Evolutionary conservation across 495 filamentous ascomycete species (phyloP), one percentile per base, ranked within the genome.

Genomic region (Hamigera avellanea): DNA sequence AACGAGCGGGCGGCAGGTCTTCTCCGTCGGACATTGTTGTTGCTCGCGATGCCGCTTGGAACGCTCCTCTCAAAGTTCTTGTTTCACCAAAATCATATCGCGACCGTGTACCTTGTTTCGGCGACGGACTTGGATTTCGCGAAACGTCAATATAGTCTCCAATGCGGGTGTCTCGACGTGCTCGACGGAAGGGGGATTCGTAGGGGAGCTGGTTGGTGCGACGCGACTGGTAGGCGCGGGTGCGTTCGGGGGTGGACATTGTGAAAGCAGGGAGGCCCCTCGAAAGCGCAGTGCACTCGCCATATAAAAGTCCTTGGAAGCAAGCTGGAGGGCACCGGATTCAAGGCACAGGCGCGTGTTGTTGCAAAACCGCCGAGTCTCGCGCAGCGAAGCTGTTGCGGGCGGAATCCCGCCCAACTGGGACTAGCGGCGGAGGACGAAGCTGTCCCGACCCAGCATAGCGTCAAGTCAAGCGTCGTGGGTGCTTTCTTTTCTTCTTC

Each of bases 61-160:
- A 67, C 2, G 65, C 60, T 18, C 54, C 59, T 33, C 57, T 53
- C 39, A 66, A 37, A 14, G 56, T 64, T 7, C 53, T 49, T 9
- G 65, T 58, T 33, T 54, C 40, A 26, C 57, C 56, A 33, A 60
- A 56, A 25, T 38, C 53, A 8, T 49, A 44, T 18, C 53, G 56
- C 29, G 50, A 37, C 35, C 52, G 54, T 21, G 56, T 32, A 8
- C 32, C 53, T 41, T 53, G 44, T 28, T 55, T 49, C 26, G 47
- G 44, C 9, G 55, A 46, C 12, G 60, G 52, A 6, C 49, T 59
- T 0, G 57, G 44, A 14, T 50, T 50, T 16, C 48, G 41, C 14
- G 54, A 56, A 40, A 45, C 33, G 36, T 63, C 50, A 27, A 54
- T 42, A 26, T 55, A 43, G 41, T 57, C 48, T 33, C 47, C 38